Percentiles rank a stretch among this genome's conserved stretches.
Conservation (phyloP, 2,329 filamentous ascomycete species). For the Fusarium lateritium region DNA sequence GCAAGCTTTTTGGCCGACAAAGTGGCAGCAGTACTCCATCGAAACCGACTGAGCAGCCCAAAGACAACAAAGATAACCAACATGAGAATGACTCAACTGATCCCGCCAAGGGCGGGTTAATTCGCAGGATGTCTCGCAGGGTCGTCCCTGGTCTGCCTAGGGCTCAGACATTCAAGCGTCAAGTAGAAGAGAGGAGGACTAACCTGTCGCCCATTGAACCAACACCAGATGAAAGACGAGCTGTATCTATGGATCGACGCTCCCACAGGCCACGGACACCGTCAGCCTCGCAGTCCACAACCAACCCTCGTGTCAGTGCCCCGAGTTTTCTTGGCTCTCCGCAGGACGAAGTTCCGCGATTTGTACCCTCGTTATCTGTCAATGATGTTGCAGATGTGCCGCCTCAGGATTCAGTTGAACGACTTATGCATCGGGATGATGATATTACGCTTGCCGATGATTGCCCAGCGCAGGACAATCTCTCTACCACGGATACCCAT, state of each 20-base stretch:
- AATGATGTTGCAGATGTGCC: slow-evolving; percentile 30
- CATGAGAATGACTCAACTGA: slow-evolving; percentile 49
- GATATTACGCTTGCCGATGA: slow-evolving; percentile 43
- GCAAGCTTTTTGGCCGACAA: slow-evolving; percentile 50
- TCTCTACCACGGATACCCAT: slow-evolving; percentile 58
- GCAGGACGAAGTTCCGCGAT: slow-evolving; percentile 38
- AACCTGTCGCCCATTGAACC: slow-evolving; percentile 77
- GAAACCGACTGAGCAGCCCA: slow-evolving; percentile 30
- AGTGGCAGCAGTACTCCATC: slow-evolving; percentile 29
- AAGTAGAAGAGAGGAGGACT: slow-evolving; percentile 84
- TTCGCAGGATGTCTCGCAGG: slow-evolving; percentile 65
- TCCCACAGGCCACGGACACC: slow-evolving; percentile 53
- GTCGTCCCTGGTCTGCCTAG: slow-evolving; percentile 86
- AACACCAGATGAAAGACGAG: slow-evolving; percentile 77
- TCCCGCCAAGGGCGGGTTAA: slow-evolving; percentile 53
- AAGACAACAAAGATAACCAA: slow-evolving; percentile 51
- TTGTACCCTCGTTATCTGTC: slow-evolving; percentile 37
- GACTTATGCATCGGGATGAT: slow-evolving; percentile 35
- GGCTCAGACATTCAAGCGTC: slow-evolving; percentile 83
- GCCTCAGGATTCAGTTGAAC: slow-evolving; percentile 16
- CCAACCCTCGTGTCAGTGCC: slow-evolving; percentile 63
- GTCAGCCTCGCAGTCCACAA: slow-evolving; percentile 38
- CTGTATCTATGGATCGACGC: slow-evolving; percentile 75
- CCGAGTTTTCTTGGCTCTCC: slow-evolving; percentile 59
- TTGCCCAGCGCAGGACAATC: slow-evolving; percentile 48